These are phyloP conservation scores for Vitrella brassicaformis DNA, from an alignment of 73 alveolate genomes.

Conservation along the genomic window DNA sequence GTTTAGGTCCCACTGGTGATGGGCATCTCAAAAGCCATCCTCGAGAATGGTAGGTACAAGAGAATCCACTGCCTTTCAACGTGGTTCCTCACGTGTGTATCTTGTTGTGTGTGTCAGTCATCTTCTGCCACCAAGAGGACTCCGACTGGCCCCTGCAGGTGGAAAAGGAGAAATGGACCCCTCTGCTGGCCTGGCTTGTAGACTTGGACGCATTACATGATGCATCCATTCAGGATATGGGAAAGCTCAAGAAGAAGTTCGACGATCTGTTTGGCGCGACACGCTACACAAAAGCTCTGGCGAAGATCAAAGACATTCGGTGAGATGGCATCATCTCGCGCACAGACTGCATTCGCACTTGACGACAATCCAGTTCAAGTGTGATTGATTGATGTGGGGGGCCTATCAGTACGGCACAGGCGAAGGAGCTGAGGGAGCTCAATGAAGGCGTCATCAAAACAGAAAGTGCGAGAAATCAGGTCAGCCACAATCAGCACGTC, in stretches of 20 bases:
- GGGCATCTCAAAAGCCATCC: slow-evolving; percentile 85
- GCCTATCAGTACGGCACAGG: too few species aligned
- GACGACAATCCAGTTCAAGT: too few species aligned
- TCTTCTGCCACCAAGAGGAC: slow-evolving; percentile 90
- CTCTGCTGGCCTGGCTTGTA: too few species aligned
- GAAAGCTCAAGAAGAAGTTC: slow-evolving; percentile 75
- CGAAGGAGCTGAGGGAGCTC: too few species aligned
- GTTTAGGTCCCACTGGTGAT: slow-evolving; percentile 77
- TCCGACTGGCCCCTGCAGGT: slow-evolving; percentile 86
- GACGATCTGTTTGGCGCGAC: slow-evolving; percentile 86
- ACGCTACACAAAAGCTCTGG: slow-evolving; percentile 77
- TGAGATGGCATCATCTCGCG: slow-evolving; percentile 65
- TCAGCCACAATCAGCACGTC: too few species aligned
- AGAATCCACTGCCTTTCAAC: not conserved
- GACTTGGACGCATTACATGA: too few species aligned
- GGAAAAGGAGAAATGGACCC: too few species aligned
- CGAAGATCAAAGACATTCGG: slow-evolving; percentile 57
- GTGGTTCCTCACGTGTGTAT: too few species aligned
- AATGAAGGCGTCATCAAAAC: too few species aligned
- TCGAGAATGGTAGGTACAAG: slow-evolving; percentile 48
- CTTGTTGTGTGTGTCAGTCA: slow-evolving; percentile 33
- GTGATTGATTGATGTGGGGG: too few species aligned
- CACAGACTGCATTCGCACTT: too few species aligned
- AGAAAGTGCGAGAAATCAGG: too few species aligned
- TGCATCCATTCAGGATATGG: slow-evolving; percentile 73